Conservation (phyloP, 2,329 filamentous ascomycete genomes). For the Alternaria triticimaculans region DNA sequence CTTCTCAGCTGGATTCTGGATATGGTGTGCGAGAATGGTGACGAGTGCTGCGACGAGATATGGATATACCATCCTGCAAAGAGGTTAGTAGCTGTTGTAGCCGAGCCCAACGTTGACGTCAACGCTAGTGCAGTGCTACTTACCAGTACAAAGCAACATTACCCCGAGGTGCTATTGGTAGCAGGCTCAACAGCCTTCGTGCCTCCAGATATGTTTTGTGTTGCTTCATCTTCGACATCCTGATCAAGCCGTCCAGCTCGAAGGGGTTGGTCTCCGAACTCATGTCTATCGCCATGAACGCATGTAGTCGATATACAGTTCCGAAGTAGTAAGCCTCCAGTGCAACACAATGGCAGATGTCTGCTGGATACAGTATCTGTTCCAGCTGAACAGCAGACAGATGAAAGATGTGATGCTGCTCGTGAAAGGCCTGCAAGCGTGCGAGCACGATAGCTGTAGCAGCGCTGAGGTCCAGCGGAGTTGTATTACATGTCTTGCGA, state of each 20-base stretch:
- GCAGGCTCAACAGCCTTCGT: conserved; percentile 21
- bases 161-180: conserved; percentile 24
- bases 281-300: conserved; percentile 21
- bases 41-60: conserved; percentile 28
- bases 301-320: conserved; percentile 28
- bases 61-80: conserved; percentile 16
- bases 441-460: conserved; percentile 10
- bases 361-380: conserved; percentile 34
- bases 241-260: conserved; percentile 19
- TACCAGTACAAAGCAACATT: conserved; percentile 32
- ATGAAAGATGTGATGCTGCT: conserved; percentile 29
- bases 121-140: background rate
- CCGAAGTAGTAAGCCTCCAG: conserved; percentile 36
- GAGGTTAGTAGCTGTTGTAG: background rate
- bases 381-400: conserved; percentile 22
- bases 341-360: conserved; percentile 26
- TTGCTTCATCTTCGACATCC: conserved; percentile 17
- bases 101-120: background rate
- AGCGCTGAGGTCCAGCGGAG: conserved; percentile 9
- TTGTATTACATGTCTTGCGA: conserved; percentile 2
- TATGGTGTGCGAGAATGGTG: conserved; percentile 28
- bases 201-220: conserved; percentile 26
- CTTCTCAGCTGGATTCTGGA: conserved; percentile 14
- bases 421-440: conserved; percentile 19
- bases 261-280: conserved; percentile 27